Percentiles rank a stretch among this genome's conserved stretches.
phyloP scores from a whole-genome alignment of 495 filamentous ascomycete genomes.

The Aspergillus bridgeri region DNA sequence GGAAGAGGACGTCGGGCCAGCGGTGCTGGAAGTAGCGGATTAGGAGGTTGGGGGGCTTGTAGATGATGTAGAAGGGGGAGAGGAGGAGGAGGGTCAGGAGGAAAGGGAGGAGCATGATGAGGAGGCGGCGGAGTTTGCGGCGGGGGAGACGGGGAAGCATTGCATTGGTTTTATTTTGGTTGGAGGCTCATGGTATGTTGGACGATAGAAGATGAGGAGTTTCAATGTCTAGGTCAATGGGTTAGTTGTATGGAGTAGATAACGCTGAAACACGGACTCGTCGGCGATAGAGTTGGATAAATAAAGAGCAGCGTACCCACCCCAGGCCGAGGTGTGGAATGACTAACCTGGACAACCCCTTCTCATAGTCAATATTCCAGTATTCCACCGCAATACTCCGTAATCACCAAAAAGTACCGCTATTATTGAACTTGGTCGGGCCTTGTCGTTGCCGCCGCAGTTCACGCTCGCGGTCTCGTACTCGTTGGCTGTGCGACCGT shows the following conservation, averaged over 20 bases:
- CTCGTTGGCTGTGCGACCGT: neutral
- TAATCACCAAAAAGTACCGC: neutral
- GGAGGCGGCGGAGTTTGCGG: conserved; percentile 41
- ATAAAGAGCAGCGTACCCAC: neutral
- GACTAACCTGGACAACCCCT: too few relatives aligned
- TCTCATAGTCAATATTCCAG: too few relatives aligned
- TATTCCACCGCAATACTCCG: too few relatives aligned
- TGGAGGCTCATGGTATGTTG: neutral
- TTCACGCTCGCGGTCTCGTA: neutral
- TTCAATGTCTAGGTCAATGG: neutral
- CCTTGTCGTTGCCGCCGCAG: neutral
- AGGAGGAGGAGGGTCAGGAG: conserved; percentile 46
- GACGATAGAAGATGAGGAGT: neutral
- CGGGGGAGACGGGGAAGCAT: conserved; percentile 36
- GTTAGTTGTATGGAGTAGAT: neutral
- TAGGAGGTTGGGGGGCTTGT: conserved; percentile 68
- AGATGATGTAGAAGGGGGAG: conserved; percentile 60
- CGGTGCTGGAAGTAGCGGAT: conserved; percentile 64
- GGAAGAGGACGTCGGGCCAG: conserved; percentile 76
- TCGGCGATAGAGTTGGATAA: neutral
- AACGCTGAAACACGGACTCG: too few relatives aligned
- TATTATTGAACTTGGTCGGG: neutral
- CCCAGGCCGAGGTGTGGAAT: too few relatives aligned
- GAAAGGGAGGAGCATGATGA: conserved; percentile 49
- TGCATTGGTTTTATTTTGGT: conserved; percentile 5